These are phyloP conservation scores for Mortierella sp. DNA, from an alignment of 371 early-diverging fungal genomes.

Conservation along the genomic window DNA sequence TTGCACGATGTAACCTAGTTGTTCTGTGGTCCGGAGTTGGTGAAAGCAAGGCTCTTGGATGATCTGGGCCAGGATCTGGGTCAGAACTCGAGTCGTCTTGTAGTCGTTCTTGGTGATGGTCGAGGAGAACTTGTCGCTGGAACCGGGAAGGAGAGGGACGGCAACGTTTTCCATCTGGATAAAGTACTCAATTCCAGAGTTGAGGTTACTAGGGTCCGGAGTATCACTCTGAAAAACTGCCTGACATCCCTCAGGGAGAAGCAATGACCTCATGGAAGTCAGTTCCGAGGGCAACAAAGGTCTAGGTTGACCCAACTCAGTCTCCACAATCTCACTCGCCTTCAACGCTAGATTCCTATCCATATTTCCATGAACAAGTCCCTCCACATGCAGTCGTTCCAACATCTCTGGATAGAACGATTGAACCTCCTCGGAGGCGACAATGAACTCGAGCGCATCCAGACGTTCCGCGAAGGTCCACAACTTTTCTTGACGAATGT, in stretches of 20 bases:
- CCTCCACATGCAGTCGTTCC: slow-evolving; percentile 70
- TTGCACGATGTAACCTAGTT: slow-evolving; percentile 85
- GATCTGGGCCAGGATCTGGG: slow-evolving; percentile 81
- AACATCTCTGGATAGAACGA: slow-evolving; percentile 32
- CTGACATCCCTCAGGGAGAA: slow-evolving; percentile 69
- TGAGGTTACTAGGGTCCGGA: slow-evolving; percentile 82
- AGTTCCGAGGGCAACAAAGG: slow-evolving; percentile 72
- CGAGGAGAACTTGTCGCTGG: background rate
- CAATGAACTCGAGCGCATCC: slow-evolving; percentile 40
- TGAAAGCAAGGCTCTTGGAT: slow-evolving; percentile 92
- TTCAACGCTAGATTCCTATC: slow-evolving; percentile 67
- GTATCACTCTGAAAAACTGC: slow-evolving; percentile 72
- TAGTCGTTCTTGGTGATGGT: slow-evolving; percentile 52
- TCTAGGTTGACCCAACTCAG: slow-evolving; percentile 63
- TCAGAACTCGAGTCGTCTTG: slow-evolving; percentile 66
- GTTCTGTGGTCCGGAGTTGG: slow-evolving; percentile 91
- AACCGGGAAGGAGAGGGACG: background rate
- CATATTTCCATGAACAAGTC: slow-evolving; percentile 89
- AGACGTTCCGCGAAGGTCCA: slow-evolving; percentile 88
- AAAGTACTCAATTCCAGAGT: slow-evolving; percentile 88
- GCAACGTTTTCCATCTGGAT: slow-evolving; percentile 61
- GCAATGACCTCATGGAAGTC: slow-evolving; percentile 66
- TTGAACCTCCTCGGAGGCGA: slow-evolving; percentile 74
- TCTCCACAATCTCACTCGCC: slow-evolving; percentile 66
- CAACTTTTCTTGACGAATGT: slow-evolving; percentile 80